Base-by-base conservation (phyloP, 2,329 filamentous ascomycete species). In the Penicillium janthinellum region DNA sequence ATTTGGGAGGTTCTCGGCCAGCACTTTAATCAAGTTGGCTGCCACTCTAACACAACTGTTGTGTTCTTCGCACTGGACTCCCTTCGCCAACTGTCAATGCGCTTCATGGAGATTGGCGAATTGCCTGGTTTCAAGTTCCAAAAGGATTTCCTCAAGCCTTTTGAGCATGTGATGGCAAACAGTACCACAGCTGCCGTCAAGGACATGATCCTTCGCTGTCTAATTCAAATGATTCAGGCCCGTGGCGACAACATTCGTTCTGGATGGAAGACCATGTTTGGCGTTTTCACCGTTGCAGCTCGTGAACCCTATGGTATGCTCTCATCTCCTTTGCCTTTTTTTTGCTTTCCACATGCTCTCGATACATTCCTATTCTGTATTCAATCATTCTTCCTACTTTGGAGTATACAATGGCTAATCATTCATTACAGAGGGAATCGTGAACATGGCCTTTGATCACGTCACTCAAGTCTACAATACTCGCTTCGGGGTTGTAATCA, bases 221-320 rank as follows among this genome's bases (percentile, higher is more conserved):
- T 99, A 62, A 96, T 97, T 58, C 96, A 99, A 77, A 99, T 99
- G 96, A 96, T 99, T 50, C 95, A 99, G 78, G 93, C 94, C 35
- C 86, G 91, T 59, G 96, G 96, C 5, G 90, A 97, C 76, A 98
- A 98, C 68, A 99, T 99, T 71, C 89, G 94, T 54, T 97, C 93
- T 41, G 95, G 95, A 5, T 99, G 95, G 95, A 90, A 95, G 73
- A 98, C 96, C 20, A 99, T 99, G 94, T 98, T 99, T 77, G 95
- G 94, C 4, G 94, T 97, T 34, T 99, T 99, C 73, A 97, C 94
- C 1, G 92, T 98, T 39, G 95, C 96, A 31, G 95, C 96, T 17
- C 85, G 90, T 62, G 96, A 98, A 72, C 91, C 90, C 15, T 93
- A 96, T 73, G 84, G 84, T 86, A 79, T 67, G 81, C 72, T 38